Evolutionary conservation across 2,329 filamentous ascomycete species (phyloP).

Genomic region (Fusarium caatingaense): DNA sequence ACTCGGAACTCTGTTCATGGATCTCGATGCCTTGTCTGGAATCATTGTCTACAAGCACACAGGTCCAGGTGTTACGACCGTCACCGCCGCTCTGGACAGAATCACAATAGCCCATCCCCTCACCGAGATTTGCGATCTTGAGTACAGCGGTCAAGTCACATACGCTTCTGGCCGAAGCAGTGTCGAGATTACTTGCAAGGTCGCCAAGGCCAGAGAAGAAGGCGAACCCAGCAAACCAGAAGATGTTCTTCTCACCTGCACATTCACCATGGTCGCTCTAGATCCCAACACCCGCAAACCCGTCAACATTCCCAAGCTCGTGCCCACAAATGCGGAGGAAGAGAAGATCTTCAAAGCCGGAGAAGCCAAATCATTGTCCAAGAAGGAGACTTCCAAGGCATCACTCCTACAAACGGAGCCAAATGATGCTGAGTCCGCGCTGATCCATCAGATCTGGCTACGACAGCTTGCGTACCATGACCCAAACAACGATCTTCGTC

Average conservation of each 20-base stretch:
- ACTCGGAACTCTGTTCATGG: conserved; percentile 81
- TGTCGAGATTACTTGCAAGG: conserved; percentile 79
- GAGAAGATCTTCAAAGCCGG: conserved; percentile 45
- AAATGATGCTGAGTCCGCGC: conserved; percentile 45
- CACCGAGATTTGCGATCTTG: conserved; percentile 81
- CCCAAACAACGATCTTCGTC: conserved; percentile 43
- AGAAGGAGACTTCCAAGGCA: conserved; percentile 40
- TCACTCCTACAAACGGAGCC: conserved; percentile 46
- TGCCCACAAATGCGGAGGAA: conserved; percentile 45
- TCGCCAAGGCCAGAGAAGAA: conserved; percentile 72
- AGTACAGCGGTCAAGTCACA: conserved; percentile 71
- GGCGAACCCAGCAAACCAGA: conserved; percentile 63
- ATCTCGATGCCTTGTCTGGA: conserved; percentile 80
- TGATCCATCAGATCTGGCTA: conserved; percentile 49
- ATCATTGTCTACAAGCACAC: conserved; percentile 78
- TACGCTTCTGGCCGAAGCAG: conserved; percentile 80
- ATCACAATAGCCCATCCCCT: conserved; percentile 74
- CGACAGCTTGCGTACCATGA: conserved; percentile 47
- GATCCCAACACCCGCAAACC: conserved; percentile 47
- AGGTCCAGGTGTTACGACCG: conserved; percentile 65
- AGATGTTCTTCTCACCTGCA: conserved; percentile 59
- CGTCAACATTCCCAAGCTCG: conserved; percentile 42
- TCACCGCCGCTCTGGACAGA: conserved; percentile 62
- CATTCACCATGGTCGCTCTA: conserved; percentile 49
- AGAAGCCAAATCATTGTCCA: conserved; percentile 44